Evolutionary conservation across 768 basidiomycete genomes (phyloP).

Genomic region (Psilocybe cyanescens): DNA sequence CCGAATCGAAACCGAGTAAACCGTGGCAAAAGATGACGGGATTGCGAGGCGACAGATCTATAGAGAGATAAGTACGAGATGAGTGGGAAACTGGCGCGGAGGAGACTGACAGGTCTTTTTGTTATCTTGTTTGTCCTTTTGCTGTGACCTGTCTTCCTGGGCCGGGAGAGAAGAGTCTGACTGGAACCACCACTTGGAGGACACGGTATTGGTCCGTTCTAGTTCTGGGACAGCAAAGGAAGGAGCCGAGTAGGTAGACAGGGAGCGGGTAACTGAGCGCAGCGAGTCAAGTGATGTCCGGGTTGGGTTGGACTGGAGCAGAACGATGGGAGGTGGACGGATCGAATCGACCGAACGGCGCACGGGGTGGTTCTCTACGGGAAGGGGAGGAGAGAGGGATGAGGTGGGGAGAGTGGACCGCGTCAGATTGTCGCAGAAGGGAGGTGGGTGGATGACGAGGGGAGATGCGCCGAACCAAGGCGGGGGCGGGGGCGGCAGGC

Average conservation of each 20-base stretch:
- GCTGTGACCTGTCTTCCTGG: constrained; percentile 56
- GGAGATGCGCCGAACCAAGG: constrained; percentile 29
- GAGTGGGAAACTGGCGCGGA: neutral
- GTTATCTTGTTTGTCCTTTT: constrained; percentile 39
- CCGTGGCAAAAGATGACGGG: constrained; percentile 97
- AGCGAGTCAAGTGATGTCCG: constrained; percentile 63
- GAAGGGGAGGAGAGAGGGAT: constrained; percentile 50
- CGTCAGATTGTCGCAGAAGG: constrained; percentile 56
- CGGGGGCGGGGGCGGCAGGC: constrained; percentile 32
- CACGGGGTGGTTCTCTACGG: constrained; percentile 16
- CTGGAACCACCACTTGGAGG: constrained; percentile 57
- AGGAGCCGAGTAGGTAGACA: constrained; percentile 21
- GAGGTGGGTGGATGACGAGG: constrained; percentile 47
- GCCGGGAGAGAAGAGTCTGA: constrained; percentile 48
- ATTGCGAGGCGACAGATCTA: constrained; percentile 79
- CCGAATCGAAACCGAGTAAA: constrained; percentile 85
- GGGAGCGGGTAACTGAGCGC: constrained; percentile 43
- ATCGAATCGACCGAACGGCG: constrained; percentile 18
- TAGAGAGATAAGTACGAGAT: constrained; percentile 8
- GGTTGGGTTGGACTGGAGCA: constrained; percentile 42
- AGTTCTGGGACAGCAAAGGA: constrained; percentile 15
- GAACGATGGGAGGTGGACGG: constrained; percentile 34
- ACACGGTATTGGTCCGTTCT: constrained; percentile 16
- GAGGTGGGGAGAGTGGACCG: constrained; percentile 67
- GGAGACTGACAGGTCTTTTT: constrained; percentile 63